Conservation (phyloP, 2,329 filamentous ascomycete species). For the Pseudopyricularia cyperi region DNA sequence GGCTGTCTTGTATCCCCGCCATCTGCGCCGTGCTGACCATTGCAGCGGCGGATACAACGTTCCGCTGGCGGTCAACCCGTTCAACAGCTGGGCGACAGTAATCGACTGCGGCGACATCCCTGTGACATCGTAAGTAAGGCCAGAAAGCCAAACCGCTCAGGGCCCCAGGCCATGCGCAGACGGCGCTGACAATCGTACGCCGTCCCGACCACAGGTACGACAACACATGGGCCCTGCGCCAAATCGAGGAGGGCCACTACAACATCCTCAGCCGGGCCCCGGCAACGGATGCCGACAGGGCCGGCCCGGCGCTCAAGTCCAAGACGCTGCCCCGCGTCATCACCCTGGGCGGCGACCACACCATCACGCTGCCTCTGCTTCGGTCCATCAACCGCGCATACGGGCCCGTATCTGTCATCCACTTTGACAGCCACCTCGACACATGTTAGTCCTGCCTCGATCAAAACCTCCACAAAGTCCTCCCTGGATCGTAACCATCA, state of each 20-base stretch:
- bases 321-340: conserved; percentile 72
- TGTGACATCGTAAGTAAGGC: conserved; percentile 56
- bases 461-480: conserved; percentile 15
- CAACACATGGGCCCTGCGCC: conserved; percentile 66
- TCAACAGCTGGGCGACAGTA: conserved; percentile 68
- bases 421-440: conserved; percentile 52
- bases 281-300: conserved; percentile 51
- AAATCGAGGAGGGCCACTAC: conserved; percentile 79
- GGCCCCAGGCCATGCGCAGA: background rate
- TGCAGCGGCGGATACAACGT: conserved; percentile 76
- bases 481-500: background rate
- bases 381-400: conserved; percentile 48
- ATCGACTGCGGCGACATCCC: conserved; percentile 77
- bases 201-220: conserved; percentile 48
- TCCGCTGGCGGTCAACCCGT: conserved; percentile 65
- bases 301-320: conserved; percentile 56
- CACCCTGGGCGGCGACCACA: conserved; percentile 56
- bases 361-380: conserved; percentile 46
- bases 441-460: conserved; percentile 35
- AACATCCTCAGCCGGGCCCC: conserved; percentile 59
- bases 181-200: conserved; percentile 2
- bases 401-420: conserved; percentile 47
- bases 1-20: background rate
- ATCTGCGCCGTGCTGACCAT: background rate
- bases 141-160: too few relatives aligned